phyloP scores from a whole-genome alignment of 2,329 filamentous ascomycete species.

The Leptographium lundbergii region DNA sequence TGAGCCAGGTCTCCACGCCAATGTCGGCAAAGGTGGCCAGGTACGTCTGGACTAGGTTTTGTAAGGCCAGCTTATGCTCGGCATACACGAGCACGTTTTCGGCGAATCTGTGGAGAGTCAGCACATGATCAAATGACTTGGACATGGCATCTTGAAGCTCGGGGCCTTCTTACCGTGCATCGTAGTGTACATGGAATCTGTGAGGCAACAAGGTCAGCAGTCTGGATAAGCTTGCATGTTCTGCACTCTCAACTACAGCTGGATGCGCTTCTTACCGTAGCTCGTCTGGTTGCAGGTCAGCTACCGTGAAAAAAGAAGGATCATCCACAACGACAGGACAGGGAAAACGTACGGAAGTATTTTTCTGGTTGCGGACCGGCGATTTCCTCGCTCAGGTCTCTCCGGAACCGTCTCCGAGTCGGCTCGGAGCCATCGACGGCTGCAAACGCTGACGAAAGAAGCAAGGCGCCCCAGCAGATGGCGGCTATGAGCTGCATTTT shows the following conservation, averaged over 20 bases:
- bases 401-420: slow-evolving; percentile 13
- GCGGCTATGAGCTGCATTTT: neutral
- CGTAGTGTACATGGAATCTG: slow-evolving; percentile 7
- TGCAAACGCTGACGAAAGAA: neutral
- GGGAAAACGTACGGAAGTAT: slow-evolving; percentile 22
- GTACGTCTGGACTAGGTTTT: slow-evolving; percentile 59
- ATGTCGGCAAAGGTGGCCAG: slow-evolving; percentile 53
- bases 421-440: too few species aligned
- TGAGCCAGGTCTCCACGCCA: slow-evolving; percentile 67
- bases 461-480: neutral
- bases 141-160: neutral
- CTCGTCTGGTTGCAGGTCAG: slow-evolving; percentile 8
- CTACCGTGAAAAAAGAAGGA: neutral
- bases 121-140: slow-evolving; percentile 4
- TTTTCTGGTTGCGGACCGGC: slow-evolving; percentile 15
- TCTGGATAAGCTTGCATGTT: neutral
- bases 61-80: slow-evolving; percentile 47
- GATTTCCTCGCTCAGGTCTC: slow-evolving; percentile 11
- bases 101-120: slow-evolving; percentile 20
- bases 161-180: slow-evolving; percentile 1
- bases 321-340: neutral
- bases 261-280: slow-evolving; percentile 9
- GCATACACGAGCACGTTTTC: slow-evolving; percentile 31
- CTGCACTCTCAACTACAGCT: neutral
- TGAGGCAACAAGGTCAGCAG: neutral